Evolutionary conservation across 129 eudicot species (phyloP).

Genomic region (Logfia minima): DNA sequence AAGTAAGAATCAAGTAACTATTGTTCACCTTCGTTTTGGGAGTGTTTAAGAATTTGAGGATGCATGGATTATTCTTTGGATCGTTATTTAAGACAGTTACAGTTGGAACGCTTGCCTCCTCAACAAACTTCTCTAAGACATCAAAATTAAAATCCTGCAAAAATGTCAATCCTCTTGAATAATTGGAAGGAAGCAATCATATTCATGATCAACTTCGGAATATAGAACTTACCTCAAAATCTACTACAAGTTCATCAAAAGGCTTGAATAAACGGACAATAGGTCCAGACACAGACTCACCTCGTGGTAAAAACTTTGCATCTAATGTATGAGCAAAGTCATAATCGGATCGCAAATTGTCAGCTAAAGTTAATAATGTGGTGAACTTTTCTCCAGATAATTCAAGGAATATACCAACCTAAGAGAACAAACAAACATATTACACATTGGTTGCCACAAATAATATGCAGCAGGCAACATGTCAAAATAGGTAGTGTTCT

Average conservation of each 20-base stretch:
- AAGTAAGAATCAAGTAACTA: not conserved
- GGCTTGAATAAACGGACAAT: constrained; percentile 82
- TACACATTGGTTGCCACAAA: not conserved
- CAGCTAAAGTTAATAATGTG: constrained; percentile 65
- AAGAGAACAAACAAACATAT: constrained; percentile 17
- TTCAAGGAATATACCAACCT: constrained; percentile 93
- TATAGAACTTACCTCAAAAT: constrained; percentile 54
- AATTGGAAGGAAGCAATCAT: not conserved
- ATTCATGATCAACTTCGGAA: not conserved
- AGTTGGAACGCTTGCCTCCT: constrained; percentile 67
- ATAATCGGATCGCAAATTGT: constrained; percentile 62
- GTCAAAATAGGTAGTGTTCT: not conserved
- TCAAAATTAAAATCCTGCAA: constrained; percentile 75
- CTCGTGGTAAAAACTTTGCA: constrained; percentile 76
- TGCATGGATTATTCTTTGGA: constrained; percentile 73
- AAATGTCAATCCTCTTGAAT: not conserved
- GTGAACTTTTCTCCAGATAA: constrained; percentile 77
- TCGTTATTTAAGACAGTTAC: constrained; percentile 74
- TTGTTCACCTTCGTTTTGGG: constrained; percentile 64
- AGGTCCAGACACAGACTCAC: constrained; percentile 74
- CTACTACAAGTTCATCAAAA: constrained; percentile 88
- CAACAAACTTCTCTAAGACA: constrained; percentile 67
- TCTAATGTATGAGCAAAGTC: constrained; percentile 81
- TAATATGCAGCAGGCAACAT: not conserved
- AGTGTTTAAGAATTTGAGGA: constrained; percentile 72